Evolutionary conservation across 176 grass and related monocot species (phyloP).

Genomic region (Zoysia pacifica): DNA sequence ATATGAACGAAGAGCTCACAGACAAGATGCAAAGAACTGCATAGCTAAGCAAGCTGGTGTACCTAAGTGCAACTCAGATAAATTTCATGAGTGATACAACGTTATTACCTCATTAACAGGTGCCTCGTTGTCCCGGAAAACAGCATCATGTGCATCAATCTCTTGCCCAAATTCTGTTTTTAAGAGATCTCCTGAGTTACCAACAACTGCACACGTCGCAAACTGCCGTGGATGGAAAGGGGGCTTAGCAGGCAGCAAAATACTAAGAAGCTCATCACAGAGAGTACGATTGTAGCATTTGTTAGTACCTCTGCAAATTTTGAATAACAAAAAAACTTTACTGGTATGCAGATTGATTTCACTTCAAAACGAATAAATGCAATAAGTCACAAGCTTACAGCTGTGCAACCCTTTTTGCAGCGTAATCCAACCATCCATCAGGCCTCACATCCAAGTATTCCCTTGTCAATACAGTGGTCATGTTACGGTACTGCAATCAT

Average conservation of each 20-base stretch:
- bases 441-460: constrained; percentile 95
- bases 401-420: constrained; percentile 91
- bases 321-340: constrained; percentile 15
- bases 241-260: constrained; percentile 83
- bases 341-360: background rate
- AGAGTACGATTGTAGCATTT: constrained; percentile 94
- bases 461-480: constrained; percentile 97
- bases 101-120: constrained; percentile 88
- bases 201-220: constrained; percentile 86
- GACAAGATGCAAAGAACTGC: background rate
- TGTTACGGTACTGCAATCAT: constrained; percentile 81
- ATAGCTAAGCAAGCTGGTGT: background rate
- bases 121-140: constrained; percentile 97
- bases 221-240: constrained; percentile 96
- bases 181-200: constrained; percentile 94
- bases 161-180: constrained; percentile 97
- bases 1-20: no score
- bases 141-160: constrained; percentile 93
- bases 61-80: background rate
- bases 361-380: constrained; percentile 5
- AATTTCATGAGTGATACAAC: constrained; percentile 22
- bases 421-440: constrained; percentile 91
- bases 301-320: constrained; percentile 66
- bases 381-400: constrained; percentile 62
- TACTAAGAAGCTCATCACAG: constrained; percentile 89